Base-by-base conservation (phyloP, 208 protist genomes). In the Lotmaria passim region DNA sequence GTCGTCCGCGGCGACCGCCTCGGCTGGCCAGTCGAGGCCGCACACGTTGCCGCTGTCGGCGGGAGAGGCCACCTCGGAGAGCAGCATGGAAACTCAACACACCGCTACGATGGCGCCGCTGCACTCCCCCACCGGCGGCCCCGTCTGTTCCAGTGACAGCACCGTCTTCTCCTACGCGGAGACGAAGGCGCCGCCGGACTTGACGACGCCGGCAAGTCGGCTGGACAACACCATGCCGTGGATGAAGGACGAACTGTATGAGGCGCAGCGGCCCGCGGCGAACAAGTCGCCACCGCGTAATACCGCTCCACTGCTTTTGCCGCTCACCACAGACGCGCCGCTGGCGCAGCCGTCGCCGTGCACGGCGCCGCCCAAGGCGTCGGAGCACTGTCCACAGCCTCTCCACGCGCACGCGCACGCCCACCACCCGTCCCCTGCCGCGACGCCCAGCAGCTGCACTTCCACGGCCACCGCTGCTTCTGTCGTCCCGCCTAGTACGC, bases 21-120 rank as follows among this genome's bases (percentile, higher is more conserved):
- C 43, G 4, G 43, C 11, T 26, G 57, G 41, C 23, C 57, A 38
- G 5, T 24, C 41, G 41, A 51, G 57, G 28, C 51, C 43, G 26
- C 23, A 51, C 57, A 30, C 43, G 41, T 63, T 41, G 19, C 57
- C 57, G 57, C 43, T 63, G 41, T 31, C 28, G 28, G 4, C 24
- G 17, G 43, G 21, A 17, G 57, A n/a, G 17, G 38, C 5, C 17
- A 21, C 43, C 28, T 63, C 41, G 17, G 43, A 48, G 43, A 38
- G 34, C 57, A 63, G 57, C 57, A 4, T 51, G 12, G 21, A 48
- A 41, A 63, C 57, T 24, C n/a, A 63, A 41, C 41, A 63, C 57
- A 63, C 57, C 7, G 28, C 43, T 3, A 63, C 57, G 1, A 41
- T 63, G 57, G 57, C 43, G 28, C 41, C 57, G 0, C 57, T 63